Evolutionary conservation across 2,329 filamentous ascomycete genomes (phyloP), one percentile per base, ranked within the genome.

Genomic region (Mycosphaerella arachidis): DNA sequence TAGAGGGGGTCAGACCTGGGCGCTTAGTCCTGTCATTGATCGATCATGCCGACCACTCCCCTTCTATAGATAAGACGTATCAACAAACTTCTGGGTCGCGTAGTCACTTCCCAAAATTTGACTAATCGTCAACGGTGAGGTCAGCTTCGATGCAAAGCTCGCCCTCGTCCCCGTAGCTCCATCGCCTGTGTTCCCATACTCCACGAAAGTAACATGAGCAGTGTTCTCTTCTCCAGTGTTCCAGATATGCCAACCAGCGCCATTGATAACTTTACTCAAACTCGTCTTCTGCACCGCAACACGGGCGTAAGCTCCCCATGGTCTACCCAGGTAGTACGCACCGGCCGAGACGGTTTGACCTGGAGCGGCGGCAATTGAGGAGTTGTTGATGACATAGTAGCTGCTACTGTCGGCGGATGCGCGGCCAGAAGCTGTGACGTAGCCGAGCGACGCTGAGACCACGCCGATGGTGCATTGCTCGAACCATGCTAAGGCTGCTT

Each of bases 231-330:
- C 75, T 2, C 74, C 75, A 1, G 66, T 73, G 58, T 78, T 78
- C 86, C 86, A 88, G 27, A 75, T 68, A 2, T 66, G 70, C 85
- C 86, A 88, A 0, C 86, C 86, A 0, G 80, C 80, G 1, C 76
- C 60, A 66, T 87, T 86, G 67, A 89, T 80, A 20, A 87, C 82
- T 27, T 74, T 72, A 9, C 76, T 77, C 72, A 89, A 74, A 30
- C 69, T 69, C 0, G 81, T 82, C 53, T 77, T 73, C 71, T 84
- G 82, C 70, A 83, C 78, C 13, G 78, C 75, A 16, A 83, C 81
- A 16, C 79, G 71, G 6, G 81, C 76, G 60, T 79, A 83, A 57
- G 77, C 72, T 33, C 75, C 69, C 80, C 82, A 84, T 24, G 82
- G 82, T 2, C 82, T 77, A 5, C 82, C 82, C 24, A 84, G 77